A percentile compares a stretch with the other conserved stretches of the same genome.
These are phyloP conservation scores for Begonia peltatifolia DNA, from an alignment of 306 rosid genomes.

Conservation along the genomic window DNA sequence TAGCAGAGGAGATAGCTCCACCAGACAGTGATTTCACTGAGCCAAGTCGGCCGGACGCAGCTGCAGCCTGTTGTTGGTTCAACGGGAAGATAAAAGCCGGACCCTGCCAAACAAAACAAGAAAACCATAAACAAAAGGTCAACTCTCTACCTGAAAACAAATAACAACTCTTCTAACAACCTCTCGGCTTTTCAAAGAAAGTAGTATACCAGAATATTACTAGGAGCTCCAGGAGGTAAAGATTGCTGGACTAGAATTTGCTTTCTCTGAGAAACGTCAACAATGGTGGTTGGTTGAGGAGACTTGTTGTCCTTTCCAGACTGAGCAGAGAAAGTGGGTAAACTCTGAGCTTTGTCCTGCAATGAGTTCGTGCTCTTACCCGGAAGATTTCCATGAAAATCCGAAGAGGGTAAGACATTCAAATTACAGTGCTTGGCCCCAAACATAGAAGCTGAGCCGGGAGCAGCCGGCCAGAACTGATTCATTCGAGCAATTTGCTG, in stretches of 20 bases:
- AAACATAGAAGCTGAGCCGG: constrained; percentile 67
- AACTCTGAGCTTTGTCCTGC: constrained; percentile 65
- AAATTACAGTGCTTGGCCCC: constrained; percentile 62
- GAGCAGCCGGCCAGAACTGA: constrained; percentile 89
- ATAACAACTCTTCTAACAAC: background rate
- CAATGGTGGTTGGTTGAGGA: constrained; percentile 40
- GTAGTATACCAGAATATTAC: constrained; percentile 55
- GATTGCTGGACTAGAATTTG: constrained; percentile 72
- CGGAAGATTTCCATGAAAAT: constrained; percentile 41
- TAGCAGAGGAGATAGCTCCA: constrained; percentile 11
- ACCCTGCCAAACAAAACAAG: constrained; percentile 36
- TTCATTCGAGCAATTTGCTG: constrained; percentile 80
- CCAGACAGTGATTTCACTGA: constrained; percentile 40
- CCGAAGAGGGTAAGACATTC: constrained; percentile 41
- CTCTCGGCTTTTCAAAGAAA: too few relatives aligned
- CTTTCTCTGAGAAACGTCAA: constrained; percentile 59
- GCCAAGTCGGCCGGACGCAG: constrained; percentile 58
- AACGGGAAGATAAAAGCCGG: constrained; percentile 83
- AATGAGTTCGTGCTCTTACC: constrained; percentile 30
- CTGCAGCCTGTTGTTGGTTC: constrained; percentile 79
- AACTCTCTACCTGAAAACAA: background rate
- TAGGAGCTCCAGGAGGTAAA: constrained; percentile 76
- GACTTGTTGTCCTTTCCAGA: constrained; percentile 48
- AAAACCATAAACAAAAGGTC: background rate
- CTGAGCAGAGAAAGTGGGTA: constrained; percentile 44